phyloP scores from a whole-genome alignment of 495 filamentous ascomycete genomes.

The Chaetomium cochliodes region DNA sequence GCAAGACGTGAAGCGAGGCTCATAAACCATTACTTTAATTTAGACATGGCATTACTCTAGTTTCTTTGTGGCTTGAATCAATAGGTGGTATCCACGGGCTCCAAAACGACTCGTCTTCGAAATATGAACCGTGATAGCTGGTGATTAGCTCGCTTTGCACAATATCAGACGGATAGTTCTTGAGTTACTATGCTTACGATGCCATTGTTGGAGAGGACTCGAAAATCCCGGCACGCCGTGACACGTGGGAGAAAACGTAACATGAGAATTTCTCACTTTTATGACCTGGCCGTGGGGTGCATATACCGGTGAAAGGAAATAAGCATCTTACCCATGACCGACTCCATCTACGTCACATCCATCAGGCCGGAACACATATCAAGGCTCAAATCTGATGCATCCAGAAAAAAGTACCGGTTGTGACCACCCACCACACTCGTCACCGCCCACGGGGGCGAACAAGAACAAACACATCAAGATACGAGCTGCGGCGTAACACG shows the following conservation, averaged over 20 bases:
- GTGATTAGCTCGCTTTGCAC: too few species aligned
- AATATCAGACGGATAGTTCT: too few species aligned
- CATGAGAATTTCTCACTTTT: too few species aligned
- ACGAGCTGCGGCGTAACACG: slow-evolving; percentile 34
- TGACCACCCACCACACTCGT: not conserved
- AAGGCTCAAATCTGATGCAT: not conserved
- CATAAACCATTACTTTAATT: not conserved
- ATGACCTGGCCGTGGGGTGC: too few species aligned
- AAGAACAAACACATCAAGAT: slow-evolving; percentile 17
- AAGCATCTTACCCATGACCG: not conserved
- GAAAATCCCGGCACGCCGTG: too few species aligned
- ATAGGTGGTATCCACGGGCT: not conserved
- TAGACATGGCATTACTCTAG: not conserved
- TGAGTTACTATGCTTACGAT: too few species aligned
- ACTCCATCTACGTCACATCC: not conserved
- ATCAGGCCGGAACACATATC: not conserved
- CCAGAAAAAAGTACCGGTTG: not conserved
- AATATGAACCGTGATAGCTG: too few species aligned
- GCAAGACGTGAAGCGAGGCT: not conserved
- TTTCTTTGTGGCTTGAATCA: not conserved
- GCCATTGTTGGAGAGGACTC: too few species aligned
- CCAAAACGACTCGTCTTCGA: too few species aligned
- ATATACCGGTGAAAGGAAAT: not conserved
- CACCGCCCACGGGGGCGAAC: not conserved
- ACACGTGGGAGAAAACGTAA: too few species aligned